Base-by-base conservation (phyloP, 2,329 filamentous ascomycete species). In the Venturia carpophila region DNA sequence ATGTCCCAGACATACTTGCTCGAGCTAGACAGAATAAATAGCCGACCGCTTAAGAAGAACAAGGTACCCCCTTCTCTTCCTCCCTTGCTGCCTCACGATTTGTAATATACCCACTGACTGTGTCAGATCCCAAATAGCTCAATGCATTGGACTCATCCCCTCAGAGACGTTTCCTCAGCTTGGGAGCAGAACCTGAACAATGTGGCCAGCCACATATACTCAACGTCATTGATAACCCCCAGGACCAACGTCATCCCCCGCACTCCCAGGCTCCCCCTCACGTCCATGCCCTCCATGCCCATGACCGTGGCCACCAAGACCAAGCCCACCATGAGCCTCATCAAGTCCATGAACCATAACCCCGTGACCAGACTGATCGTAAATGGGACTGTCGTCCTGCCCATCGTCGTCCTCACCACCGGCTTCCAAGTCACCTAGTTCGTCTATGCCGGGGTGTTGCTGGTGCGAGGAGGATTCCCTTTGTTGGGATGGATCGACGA, bases 401-500 rank as follows among this genome's bases (percentile, higher is more conserved):
- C 21, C 47, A 4, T 52, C 47, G n/a, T 52, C 47, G 13, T 52
- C 47, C 3, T 52, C 21, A 3, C 10, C 47, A 3, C 21, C 47
- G 1, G 47, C 47, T 10, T 52, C 47, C 47, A 52, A 52, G 24
- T 52, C 47, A 10, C 47, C 47, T 5, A 52, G n/a, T 11, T 52
- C 47, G 21, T 27, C 47, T 9, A 52, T 21, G 21, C 47, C 15
- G 47, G 47, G 17, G 5, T 52, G 47, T 27, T 52, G 47, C n/a
- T 27, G 21, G 47, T 27, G 47, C 21, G 47, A 52, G 21, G 47
- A 52, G 13, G n/a, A 13, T 15, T 21, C 47, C 3, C n/a, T 15
- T 2, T 42, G 60, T 19, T 49, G 41, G 1, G 24, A 15, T 7
- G 47, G 47, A 27, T 52, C 47, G 21, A 52, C 21, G 27, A 92